These are phyloP conservation scores for Berberis vulgaris DNA, from an alignment of 164 flowering plant species.

Conservation along the genomic window DNA sequence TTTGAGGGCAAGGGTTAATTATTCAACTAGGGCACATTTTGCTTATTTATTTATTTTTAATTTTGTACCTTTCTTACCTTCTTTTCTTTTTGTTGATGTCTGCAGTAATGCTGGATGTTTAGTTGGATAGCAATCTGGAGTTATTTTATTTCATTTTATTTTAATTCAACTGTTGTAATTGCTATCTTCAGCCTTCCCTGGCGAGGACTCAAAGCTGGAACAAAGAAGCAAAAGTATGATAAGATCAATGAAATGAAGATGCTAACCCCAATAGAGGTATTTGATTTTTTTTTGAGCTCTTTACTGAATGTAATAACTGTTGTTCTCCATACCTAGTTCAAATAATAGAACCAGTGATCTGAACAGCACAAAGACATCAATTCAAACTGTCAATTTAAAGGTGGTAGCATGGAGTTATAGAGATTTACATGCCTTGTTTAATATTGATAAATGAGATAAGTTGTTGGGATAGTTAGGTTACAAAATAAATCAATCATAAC, in stretches of 20 bases:
- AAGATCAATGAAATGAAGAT: conserved; percentile 43
- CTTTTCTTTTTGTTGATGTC: not conserved
- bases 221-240: conserved; percentile 48
- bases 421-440: too few species aligned
- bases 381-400: too few species aligned
- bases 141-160: not conserved
- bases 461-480: too few species aligned
- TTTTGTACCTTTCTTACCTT: not conserved
- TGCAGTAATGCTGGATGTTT: too few species aligned
- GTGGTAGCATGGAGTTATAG: too few species aligned
- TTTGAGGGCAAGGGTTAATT: conserved; percentile 57
- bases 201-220: conserved; percentile 79
- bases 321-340: too few species aligned
- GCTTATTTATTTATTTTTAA: not conserved
- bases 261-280: conserved; percentile 43
- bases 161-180: too few species aligned
- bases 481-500: too few species aligned
- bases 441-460: too few species aligned
- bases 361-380: too few species aligned
- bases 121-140: not conserved
- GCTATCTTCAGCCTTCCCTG: conserved; percentile 59
- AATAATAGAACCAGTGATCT: too few species aligned
- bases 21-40: not conserved
- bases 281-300: not conserved
- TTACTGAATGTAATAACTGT: too few species aligned